These are phyloP conservation scores for Parastagonospora nodorum DNA, from an alignment of 2,329 filamentous ascomycete genomes.

Conservation along the genomic window DNA sequence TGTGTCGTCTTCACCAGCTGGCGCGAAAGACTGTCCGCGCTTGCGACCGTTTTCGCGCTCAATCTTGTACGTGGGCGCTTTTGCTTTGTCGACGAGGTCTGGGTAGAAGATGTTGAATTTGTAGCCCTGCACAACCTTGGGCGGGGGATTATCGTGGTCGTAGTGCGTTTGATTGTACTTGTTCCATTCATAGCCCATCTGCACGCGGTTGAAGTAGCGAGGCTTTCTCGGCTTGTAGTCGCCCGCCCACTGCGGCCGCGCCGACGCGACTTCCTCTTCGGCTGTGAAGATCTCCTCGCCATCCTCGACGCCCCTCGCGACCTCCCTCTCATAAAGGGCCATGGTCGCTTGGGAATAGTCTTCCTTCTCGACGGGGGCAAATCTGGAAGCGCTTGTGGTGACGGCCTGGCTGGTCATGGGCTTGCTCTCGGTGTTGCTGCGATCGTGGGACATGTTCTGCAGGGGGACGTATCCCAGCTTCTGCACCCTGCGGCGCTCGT, in stretches of 20 bases:
- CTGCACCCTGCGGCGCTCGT: conserved; percentile 64
- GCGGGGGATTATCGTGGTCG: conserved; percentile 96
- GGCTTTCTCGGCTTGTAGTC: conserved; percentile 91
- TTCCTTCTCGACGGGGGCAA: conserved; percentile 71
- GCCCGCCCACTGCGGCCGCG: conserved; percentile 77
- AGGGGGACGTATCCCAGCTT: conserved; percentile 73
- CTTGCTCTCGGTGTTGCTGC: conserved; percentile 28
- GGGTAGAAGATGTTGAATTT: conserved; percentile 99
- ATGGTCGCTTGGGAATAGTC: conserved; percentile 87
- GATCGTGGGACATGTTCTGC: conserved; percentile 50
- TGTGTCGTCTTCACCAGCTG: conserved; percentile 94
- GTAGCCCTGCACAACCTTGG: conserved; percentile 97
- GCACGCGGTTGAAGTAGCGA: conserved; percentile 94
- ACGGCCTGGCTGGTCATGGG: conserved; percentile 50
- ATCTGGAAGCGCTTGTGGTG: conserved; percentile 66
- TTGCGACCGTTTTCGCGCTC: conserved; percentile 89
- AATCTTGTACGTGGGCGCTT: conserved; percentile 94
- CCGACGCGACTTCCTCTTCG: conserved; percentile 76
- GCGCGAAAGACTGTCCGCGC: conserved; percentile 88
- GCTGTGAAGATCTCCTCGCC: conserved; percentile 95
- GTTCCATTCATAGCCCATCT: conserved; percentile 99
- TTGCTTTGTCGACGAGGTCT: conserved; percentile 91
- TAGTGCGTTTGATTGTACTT: conserved; percentile 99
- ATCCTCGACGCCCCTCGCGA: conserved; percentile 86
- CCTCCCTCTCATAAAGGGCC: conserved; percentile 88